These are phyloP conservation scores for Sclerotiophoma versabilis DNA, from an alignment of 2,329 filamentous ascomycete species.

Conservation along the genomic window DNA sequence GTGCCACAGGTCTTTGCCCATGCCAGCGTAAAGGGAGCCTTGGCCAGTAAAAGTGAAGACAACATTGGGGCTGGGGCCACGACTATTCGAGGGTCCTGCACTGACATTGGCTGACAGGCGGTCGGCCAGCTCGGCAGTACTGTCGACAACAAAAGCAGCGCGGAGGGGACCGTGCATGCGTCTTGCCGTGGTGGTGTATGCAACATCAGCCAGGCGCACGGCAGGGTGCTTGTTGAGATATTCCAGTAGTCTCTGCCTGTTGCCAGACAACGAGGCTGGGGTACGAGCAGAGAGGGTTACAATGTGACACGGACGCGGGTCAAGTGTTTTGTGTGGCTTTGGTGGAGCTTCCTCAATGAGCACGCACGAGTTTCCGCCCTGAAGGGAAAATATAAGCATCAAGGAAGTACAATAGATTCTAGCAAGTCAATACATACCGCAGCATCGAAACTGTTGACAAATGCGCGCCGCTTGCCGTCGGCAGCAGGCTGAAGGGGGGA, in stretches of 20 bases:
- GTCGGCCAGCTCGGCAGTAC: neutral
- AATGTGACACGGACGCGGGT: neutral
- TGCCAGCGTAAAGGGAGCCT: conserved; percentile 30
- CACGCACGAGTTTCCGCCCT: neutral
- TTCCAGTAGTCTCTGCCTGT: neutral
- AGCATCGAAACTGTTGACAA: neutral
- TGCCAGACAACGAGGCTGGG: neutral
- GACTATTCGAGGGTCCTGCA: neutral
- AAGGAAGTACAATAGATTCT: no score
- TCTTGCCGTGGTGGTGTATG: neutral
- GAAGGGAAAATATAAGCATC: neutral
- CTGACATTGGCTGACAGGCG: neutral
- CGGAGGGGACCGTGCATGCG: neutral
- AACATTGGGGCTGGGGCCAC: conserved; percentile 15
- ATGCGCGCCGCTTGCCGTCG: neutral
- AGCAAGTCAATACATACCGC: no score
- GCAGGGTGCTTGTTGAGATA: neutral
- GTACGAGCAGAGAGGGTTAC: neutral
- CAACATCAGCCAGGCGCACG: neutral
- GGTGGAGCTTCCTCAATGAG: neutral
- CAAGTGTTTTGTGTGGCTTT: neutral
- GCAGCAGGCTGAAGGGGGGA: no score
- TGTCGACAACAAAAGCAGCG: neutral
- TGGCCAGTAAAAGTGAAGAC: conserved; percentile 52
- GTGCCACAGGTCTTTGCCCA: neutral